Base-by-base conservation (phyloP, 768 basidiomycete species). In the Crepidotus variabilis region DNA sequence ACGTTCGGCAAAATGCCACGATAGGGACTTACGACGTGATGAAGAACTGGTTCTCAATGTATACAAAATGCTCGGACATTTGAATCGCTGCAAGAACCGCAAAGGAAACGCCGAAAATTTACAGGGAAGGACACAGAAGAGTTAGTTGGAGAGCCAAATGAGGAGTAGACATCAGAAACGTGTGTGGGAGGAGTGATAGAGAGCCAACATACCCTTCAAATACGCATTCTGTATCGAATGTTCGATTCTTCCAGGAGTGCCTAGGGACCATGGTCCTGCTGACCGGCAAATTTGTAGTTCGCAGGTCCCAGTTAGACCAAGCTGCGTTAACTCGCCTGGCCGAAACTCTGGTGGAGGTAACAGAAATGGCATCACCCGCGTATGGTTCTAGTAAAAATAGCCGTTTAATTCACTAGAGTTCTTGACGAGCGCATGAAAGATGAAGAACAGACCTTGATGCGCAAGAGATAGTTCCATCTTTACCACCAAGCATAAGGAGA, bases 211-310 rank as follows among this genome's bases (percentile, higher is more conserved):
- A 90, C 92, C 92, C 79, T 94, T 88, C 56, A 93, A 73, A 66
- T 98, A 97, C 11, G 95, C 94, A 63, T 92, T 93, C 72, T 95
- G 94, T 45, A 98, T 94, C 11, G 96, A 98, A 63, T 87, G 84
- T 71, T 99, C 97, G 48, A 88, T 82, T 63, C 80, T 85, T 53
- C 84, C 86, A 18, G 85, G 79, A 2, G 94, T 98, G 2, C 95
- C 97, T 71, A 98, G 78, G 2, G 95, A 98, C 97, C 97, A 99
- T 1, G 93, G 92, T 1, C 94, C 94, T 11, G 91, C 89, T 14
- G 93, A 96, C 22, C 97, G 86, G 69, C 94, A 96, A 59, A 99
- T 93, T 67, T 99, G 97, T 67, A 97, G 78, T 68, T 99, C 97
- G 70, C 95, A 98, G 0, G 96, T 98, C 7, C 97, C 97, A 1